A percentile compares a stretch with the other conserved stretches of the same genome.
These are phyloP conservation scores for Ceratobasidium sp. DNA, from an alignment of 1,284 basidiomycete species.

Conservation along the genomic window DNA sequence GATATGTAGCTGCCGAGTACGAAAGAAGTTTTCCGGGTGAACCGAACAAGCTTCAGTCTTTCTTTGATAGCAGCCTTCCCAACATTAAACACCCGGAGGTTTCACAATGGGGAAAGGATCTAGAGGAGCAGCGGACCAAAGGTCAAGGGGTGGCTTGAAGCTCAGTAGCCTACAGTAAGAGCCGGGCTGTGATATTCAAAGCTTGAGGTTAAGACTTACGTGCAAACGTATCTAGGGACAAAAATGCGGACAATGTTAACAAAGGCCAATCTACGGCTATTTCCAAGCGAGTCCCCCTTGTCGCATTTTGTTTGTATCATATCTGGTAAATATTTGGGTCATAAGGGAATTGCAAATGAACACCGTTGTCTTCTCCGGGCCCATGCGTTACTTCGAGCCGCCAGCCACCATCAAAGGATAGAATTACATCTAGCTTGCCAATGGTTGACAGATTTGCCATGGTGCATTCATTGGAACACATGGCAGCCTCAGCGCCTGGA, in stretches of 20 bases:
- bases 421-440: no score
- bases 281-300: no score
- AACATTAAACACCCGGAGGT: conserved; percentile 77
- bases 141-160: not conserved
- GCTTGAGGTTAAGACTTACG: no score
- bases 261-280: no score
- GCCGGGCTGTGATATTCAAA: no score
- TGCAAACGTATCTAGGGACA: no score
- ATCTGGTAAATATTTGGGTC: not conserved
- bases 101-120: conserved; percentile 70
- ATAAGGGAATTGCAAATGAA: conserved; percentile 16
- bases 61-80: conserved; percentile 77
- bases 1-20: conserved; percentile 67
- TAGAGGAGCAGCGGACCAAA: conserved; percentile 61
- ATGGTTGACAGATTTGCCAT: no score
- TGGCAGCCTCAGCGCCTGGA: not conserved
- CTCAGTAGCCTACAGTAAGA: not conserved
- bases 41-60: conserved; percentile 61
- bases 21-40: conserved; percentile 59
- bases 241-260: no score
- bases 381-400: not conserved
- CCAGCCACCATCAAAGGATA: conserved; percentile 26
- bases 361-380: conserved; percentile 2
- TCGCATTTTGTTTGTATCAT: not conserved
- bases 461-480: not conserved